A percentile compares a stretch with the other conserved stretches of the same genome.
These are phyloP conservation scores for Cercis canadensis DNA, from an alignment of 306 rosid genomes.

Conservation along the genomic window DNA sequence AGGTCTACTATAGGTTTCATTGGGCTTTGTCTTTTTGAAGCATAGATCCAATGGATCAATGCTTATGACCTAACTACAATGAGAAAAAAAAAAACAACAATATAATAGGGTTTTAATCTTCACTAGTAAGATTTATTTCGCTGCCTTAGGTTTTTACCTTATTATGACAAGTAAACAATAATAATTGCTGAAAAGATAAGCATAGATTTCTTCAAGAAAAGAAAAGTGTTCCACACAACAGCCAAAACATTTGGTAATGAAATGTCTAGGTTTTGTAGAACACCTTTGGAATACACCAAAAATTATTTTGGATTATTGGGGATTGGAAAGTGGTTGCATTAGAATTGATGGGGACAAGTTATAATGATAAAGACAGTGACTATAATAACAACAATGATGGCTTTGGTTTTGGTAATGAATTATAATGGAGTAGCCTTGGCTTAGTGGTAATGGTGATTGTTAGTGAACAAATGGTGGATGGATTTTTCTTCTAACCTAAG, in stretches of 20 bases:
- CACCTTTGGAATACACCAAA: background rate
- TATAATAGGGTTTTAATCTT: too few species aligned
- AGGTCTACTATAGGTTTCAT: background rate
- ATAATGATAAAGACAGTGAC: background rate
- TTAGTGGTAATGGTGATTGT: conserved; percentile 27
- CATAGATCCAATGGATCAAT: background rate
- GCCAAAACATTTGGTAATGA: background rate
- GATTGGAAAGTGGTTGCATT: background rate
- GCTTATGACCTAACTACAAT: too few species aligned
- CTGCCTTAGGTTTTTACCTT: too few species aligned
- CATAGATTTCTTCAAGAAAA: background rate
- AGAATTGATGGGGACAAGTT: background rate
- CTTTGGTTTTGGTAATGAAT: conserved; percentile 1
- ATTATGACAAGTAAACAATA: background rate
- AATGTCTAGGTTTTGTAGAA: background rate
- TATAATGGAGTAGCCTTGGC: background rate
- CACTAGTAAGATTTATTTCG: too few species aligned
- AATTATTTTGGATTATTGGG: background rate
- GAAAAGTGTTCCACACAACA: background rate
- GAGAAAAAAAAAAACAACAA: too few species aligned
- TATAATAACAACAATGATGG: conserved; percentile 1
- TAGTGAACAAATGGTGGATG: background rate
- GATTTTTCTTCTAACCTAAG: background rate
- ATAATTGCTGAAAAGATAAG: conserved; percentile 15
- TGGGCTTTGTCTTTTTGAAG: conserved; percentile 3